A percentile compares a stretch with the other conserved stretches of the same genome.
These are phyloP conservation scores for Backusella macrospora DNA, from an alignment of 192 early-diverging fungal species.

Conservation along the genomic window DNA sequence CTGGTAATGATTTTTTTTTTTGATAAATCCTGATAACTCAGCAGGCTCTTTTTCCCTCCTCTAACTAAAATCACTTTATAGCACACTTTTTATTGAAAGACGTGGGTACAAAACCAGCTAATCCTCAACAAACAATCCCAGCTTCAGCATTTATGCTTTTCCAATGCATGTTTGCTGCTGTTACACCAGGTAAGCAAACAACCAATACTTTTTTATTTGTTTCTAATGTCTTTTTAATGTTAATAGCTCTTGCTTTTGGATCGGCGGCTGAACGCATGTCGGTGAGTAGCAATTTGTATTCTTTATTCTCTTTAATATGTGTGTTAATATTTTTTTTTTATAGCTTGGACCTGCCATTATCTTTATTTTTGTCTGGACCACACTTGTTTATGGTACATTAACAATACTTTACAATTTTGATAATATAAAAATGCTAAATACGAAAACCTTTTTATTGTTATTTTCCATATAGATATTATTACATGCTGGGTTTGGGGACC, in stretches of 20 bases:
- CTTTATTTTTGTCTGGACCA: constrained; percentile 42
- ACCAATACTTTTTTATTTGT: neutral
- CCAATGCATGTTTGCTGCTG: constrained; percentile 81
- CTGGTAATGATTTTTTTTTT: constrained; percentile 25
- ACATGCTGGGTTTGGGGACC: constrained; percentile 86
- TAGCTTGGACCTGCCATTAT: constrained; percentile 39
- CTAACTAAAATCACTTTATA: constrained; percentile 6
- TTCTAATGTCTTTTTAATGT: neutral
- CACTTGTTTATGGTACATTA: constrained; percentile 36
- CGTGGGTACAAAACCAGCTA: constrained; percentile 56
- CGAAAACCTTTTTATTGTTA: neutral
- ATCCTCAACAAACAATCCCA: constrained; percentile 64
- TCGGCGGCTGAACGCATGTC: constrained; percentile 40
- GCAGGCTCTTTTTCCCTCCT: neutral
- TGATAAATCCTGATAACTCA: neutral
- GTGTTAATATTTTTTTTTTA: neutral
- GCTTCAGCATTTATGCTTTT: constrained; percentile 66
- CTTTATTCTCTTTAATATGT: neutral
- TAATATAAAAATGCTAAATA: neutral
- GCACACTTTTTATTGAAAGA: constrained; percentile 61
- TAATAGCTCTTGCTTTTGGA: constrained; percentile 37
- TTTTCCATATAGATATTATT: constrained; percentile 50
- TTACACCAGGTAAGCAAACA: constrained; percentile 40
- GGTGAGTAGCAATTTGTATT: constrained; percentile 16
- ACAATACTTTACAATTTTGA: neutral